Conservation (phyloP, 2,329 filamentous ascomycete genomes). For the Salinomyces thailandicus region DNA sequence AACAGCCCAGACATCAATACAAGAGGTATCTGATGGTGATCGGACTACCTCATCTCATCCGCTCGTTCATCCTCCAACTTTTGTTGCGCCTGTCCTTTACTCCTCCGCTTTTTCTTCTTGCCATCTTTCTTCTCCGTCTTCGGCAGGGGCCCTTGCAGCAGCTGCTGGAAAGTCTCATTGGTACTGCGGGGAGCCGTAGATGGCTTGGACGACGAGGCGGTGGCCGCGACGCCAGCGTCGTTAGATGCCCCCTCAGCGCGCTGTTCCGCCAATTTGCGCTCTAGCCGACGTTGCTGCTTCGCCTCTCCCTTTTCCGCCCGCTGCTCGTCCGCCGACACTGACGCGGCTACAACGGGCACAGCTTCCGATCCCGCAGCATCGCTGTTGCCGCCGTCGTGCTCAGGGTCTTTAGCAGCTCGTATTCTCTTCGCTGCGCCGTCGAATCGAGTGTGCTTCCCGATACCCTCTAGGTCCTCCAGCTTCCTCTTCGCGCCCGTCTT, state of each 20-base stretch:
- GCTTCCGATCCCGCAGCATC: not conserved
- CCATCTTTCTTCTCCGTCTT: constrained; percentile 18
- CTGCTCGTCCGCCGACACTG: not conserved
- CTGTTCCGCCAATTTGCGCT: constrained; percentile 5
- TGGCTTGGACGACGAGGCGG: not conserved
- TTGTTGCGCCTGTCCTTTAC: constrained; percentile 2
- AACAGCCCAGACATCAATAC: no score
- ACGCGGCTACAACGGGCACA: not conserved
- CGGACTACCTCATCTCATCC: constrained; percentile 11
- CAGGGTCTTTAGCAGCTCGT: constrained; percentile 17
- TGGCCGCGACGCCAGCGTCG: not conserved
- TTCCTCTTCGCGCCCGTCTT: constrained; percentile 27
- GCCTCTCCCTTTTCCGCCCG: constrained; percentile 9
- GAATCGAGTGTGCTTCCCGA: constrained; percentile 26
- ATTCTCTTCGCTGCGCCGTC: constrained; percentile 25
- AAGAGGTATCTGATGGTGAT: no score
- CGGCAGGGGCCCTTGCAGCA: constrained; percentile 18
- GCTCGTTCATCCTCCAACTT: constrained; percentile 9
- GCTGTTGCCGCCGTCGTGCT: constrained; percentile 2
- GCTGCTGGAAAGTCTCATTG: constrained; percentile 15
- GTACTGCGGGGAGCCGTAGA: constrained; percentile 5
- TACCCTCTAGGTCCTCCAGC: constrained; percentile 23
- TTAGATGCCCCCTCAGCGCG: not conserved
- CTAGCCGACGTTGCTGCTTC: constrained; percentile 9
- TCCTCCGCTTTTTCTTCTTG: constrained; percentile 16